Conservation (phyloP, 2,329 filamentous ascomycete genomes). For the Alternaria sp. region DNA sequence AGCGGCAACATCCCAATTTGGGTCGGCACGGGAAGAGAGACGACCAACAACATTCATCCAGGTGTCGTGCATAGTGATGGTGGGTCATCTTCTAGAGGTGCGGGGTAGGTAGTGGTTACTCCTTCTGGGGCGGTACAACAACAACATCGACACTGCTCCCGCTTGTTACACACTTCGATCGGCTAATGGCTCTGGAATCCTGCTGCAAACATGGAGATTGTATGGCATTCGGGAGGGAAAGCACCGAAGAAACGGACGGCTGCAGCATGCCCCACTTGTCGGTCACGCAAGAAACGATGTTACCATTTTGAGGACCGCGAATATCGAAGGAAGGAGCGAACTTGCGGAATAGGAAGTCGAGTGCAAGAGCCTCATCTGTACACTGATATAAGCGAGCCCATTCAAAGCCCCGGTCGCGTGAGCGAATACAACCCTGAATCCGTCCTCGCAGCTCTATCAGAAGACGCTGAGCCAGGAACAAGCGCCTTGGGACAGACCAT, state of each 20-base stretch:
- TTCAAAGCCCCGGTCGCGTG: slow-evolving; percentile 1
- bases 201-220: background rate
- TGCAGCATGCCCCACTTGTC: background rate
- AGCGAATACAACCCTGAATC: slow-evolving; percentile 10
- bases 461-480: background rate
- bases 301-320: background rate
- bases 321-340: background rate
- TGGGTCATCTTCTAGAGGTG: background rate
- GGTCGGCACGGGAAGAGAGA: background rate
- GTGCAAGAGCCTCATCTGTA: background rate
- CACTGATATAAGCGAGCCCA: background rate
- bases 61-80: background rate
- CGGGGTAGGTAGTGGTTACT: background rate
- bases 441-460: slow-evolving; percentile 4
- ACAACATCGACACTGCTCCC: background rate
- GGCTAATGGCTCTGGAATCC: background rate
- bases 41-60: background rate
- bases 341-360: background rate
- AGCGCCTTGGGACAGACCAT: background rate
- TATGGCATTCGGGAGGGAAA: slow-evolving; percentile 3
- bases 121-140: background rate
- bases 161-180: background rate
- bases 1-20: background rate
- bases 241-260: background rate
- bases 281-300: slow-evolving; percentile 8